Evolutionary conservation across 495 filamentous ascomycete species (phyloP), one percentile per base, ranked within the genome.

Genomic region (Xylaria palmicola): DNA sequence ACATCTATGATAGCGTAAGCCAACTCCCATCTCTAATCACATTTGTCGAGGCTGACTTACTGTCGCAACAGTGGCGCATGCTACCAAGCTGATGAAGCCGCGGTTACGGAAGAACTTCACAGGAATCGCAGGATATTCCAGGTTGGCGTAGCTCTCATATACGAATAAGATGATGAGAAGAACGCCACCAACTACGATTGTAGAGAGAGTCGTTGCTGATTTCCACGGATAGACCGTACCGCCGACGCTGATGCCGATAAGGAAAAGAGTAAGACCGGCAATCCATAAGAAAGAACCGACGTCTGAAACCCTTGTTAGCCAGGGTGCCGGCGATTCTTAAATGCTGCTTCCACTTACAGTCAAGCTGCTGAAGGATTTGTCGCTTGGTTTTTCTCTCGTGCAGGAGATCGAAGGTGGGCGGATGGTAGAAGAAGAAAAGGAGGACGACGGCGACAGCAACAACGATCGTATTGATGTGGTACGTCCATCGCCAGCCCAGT

Each of bases 161-260:
- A 79, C 26, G 10, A 71, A 74, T 53, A 81, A 80, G 4, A 60
- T 71, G 24, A 79, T 60, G n/a, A 83, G 66, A 1, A 74, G 68
- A 13, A 74, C 59, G 17, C 66, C 68, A 6, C 81, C 79, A 36
- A 83, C 64, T 1, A 80, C 65, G 30, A 83, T 68, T 12, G 73
- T 68, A n/a, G 68, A 72, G 32, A 84, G 69, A 20, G 78, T 77
- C 34, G 79, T 72, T 8, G 72, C 74, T n/a, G 75, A 77, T 32
- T 71, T 71, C 82, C 81, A 83, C 0, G 79, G 71, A 67, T 85
- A 82, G 0, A 70, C 65, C 13, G 63, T 65, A 4, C 80, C 80
- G 24, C 80, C 82, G 78, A 81, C 83, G 41, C 75, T 73, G 22
- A 85, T 70, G 27, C 80, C 81, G 26, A 82, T 69, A 6, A 82